A percentile compares a stretch with the other conserved stretches of the same genome.
phyloP scores from a whole-genome alignment of 1,139 yeast species.

The Yamadazyma epiphylla region DNA sequence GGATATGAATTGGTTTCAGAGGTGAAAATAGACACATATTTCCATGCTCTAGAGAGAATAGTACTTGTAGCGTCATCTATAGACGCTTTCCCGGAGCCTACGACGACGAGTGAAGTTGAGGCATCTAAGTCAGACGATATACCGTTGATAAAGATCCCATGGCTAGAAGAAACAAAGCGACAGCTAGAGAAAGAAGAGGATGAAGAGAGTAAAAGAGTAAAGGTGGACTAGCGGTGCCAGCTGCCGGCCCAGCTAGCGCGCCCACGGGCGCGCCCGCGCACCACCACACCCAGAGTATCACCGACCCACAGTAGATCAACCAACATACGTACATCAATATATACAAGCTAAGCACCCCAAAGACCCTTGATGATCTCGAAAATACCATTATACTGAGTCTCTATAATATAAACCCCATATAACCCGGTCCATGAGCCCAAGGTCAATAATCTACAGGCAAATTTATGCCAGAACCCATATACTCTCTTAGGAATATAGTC shows the following conservation, averaged over 20 bases:
- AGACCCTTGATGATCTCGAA: conserved; percentile 41
- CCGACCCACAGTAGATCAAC: no score
- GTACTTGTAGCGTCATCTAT: conserved; percentile 26
- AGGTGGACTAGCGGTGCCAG: no score
- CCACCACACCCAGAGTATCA: no score
- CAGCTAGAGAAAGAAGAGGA: conserved; percentile 23
- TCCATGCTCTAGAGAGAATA: conserved; percentile 26
- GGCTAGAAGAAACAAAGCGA: conserved; percentile 29
- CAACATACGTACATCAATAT: no score
- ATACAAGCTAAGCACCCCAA: conserved; percentile 42
- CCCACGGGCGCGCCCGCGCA: no score
- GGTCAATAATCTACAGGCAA: conserved; percentile 58
- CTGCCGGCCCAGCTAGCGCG: no score
- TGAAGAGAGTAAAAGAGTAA: conserved; percentile 11
- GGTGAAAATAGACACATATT: conserved; percentile 24
- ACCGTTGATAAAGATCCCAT: conserved; percentile 40
- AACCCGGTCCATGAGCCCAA: conserved; percentile 61
- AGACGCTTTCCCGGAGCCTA: conserved; percentile 21
- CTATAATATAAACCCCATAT: conserved; percentile 67
- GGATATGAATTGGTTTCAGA: conserved; percentile 28
- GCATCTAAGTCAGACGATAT: conserved; percentile 9
- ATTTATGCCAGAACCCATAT: conserved; percentile 62
- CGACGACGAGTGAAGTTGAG: not conserved
- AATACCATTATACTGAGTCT: conserved; percentile 54
- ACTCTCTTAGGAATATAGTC: conserved; percentile 77